phyloP scores from a whole-genome alignment of 148 eudicot species.

The Silene latifolia region DNA sequence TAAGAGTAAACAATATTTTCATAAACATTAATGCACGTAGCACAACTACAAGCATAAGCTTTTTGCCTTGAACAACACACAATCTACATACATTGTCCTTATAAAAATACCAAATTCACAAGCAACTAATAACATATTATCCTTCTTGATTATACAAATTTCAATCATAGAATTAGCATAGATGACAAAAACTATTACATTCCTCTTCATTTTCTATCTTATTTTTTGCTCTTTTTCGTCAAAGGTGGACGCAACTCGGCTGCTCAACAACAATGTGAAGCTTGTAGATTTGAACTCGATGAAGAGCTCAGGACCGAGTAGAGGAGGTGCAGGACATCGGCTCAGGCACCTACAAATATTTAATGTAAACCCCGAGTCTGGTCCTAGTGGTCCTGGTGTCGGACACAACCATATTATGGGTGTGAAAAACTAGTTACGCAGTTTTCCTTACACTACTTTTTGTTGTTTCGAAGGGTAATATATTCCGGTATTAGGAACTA shows the following conservation, averaged over 20 bases:
- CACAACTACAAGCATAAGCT: slow-evolving; percentile 32
- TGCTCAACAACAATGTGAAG: background rate
- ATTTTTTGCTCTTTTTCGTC: slow-evolving; percentile 11
- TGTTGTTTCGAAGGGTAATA: background rate
- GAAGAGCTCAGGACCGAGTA: slow-evolving; percentile 34
- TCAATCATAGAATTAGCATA: background rate
- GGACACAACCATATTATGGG: slow-evolving; percentile 10
- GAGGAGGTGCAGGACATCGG: slow-evolving; percentile 37
- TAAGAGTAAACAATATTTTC: slow-evolving; percentile 8
- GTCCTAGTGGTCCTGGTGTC: slow-evolving; percentile 29
- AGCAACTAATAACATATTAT: background rate
- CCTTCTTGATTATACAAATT: background rate
- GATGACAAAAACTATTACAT: slow-evolving; percentile 19
- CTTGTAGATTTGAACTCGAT: slow-evolving; percentile 3
- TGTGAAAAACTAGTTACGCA: background rate
- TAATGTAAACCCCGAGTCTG: slow-evolving; percentile 16
- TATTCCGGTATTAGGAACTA: background rate
- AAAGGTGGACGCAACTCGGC: slow-evolving; percentile 8
- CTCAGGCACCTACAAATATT: slow-evolving; percentile 8
- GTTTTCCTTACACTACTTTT: no score
- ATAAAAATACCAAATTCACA: background rate
- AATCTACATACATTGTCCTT: slow-evolving; percentile 17
- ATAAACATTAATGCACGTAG: slow-evolving; percentile 23
- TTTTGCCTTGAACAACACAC: slow-evolving; percentile 35
- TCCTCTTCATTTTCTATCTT: slow-evolving; percentile 19